Evolutionary conservation across 176 grass and related monocot species (phyloP).

Genomic region (Carex cristatella): DNA sequence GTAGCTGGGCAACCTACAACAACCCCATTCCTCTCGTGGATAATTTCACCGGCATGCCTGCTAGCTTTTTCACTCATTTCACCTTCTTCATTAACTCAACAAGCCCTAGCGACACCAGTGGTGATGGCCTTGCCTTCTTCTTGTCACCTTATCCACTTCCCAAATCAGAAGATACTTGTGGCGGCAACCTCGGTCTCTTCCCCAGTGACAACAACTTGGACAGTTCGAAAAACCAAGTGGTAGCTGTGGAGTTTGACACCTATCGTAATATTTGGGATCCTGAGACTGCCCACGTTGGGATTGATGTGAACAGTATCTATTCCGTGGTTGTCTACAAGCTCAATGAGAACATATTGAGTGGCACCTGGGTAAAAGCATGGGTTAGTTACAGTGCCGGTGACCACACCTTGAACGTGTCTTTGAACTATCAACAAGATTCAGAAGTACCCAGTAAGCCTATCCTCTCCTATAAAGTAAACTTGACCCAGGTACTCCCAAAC

Average conservation of each 20-base stretch:
- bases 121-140: too few species aligned
- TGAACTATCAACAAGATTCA: not conserved
- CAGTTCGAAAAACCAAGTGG: not conserved
- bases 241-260: constrained; percentile 41
- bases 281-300: constrained; percentile 9
- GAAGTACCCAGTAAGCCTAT: not conserved
- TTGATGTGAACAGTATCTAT: constrained; percentile 20
- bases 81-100: too few species aligned
- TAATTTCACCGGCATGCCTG: too few species aligned
- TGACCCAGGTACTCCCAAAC: constrained; percentile 9
- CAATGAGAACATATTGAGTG: not conserved
- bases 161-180: not conserved
- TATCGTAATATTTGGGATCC: not conserved
- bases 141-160: too few species aligned
- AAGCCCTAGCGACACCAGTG: too few species aligned
- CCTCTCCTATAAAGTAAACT: constrained; percentile 11
- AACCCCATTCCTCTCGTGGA: too few species aligned
- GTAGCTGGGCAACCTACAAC: too few species aligned
- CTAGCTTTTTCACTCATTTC: too few species aligned
- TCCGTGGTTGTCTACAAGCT: not conserved
- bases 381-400: constrained; percentile 5
- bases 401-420: constrained; percentile 11
- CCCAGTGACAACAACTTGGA: not conserved
- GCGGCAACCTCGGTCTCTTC: constrained; percentile 30
- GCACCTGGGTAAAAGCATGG: constrained; percentile 19